phyloP scores from a whole-genome alignment of 2,329 filamentous ascomycete species.

The Chaetomium globosum region DNA sequence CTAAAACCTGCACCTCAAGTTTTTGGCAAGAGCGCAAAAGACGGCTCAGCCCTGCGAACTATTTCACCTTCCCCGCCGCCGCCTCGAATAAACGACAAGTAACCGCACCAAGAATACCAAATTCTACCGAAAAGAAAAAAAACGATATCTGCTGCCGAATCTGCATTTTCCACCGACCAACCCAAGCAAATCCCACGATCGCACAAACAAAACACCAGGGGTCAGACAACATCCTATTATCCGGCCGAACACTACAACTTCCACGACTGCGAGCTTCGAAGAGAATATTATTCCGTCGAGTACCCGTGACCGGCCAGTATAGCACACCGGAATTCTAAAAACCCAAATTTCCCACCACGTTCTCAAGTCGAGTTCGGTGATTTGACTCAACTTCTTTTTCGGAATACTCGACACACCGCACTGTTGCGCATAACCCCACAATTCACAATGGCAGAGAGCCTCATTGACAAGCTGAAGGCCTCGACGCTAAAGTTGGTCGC shows the following conservation, averaged over 20 bases:
- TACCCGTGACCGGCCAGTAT: slow-evolving; percentile 18
- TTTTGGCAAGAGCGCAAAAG: slow-evolving; percentile 25
- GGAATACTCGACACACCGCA: neutral
- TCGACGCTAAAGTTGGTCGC: slow-evolving; percentile 49
- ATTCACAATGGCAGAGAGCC: slow-evolving; percentile 49
- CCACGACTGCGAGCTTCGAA: slow-evolving; percentile 1
- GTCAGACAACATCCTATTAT: neutral
- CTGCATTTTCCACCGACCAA: neutral
- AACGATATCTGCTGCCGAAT: neutral
- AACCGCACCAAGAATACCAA: slow-evolving; percentile 10
- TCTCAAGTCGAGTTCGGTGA: neutral
- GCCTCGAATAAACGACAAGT: slow-evolving; percentile 18
- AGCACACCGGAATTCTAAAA: neutral
- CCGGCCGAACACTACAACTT: neutral
- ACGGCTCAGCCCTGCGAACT: slow-evolving; percentile 26
- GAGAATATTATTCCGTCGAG: neutral
- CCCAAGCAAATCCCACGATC: slow-evolving; percentile 1
- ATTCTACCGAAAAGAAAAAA: slow-evolving; percentile 5
- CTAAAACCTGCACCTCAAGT: slow-evolving; percentile 14
- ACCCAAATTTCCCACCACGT: neutral
- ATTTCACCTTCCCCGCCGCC: slow-evolving; percentile 22
- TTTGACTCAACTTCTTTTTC: neutral
- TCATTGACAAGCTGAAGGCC: slow-evolving; percentile 58
- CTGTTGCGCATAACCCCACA: neutral
- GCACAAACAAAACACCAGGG: neutral